Base-by-base conservation (phyloP, 805 yeast genomes). In the Blastobotrys terrestris region DNA sequence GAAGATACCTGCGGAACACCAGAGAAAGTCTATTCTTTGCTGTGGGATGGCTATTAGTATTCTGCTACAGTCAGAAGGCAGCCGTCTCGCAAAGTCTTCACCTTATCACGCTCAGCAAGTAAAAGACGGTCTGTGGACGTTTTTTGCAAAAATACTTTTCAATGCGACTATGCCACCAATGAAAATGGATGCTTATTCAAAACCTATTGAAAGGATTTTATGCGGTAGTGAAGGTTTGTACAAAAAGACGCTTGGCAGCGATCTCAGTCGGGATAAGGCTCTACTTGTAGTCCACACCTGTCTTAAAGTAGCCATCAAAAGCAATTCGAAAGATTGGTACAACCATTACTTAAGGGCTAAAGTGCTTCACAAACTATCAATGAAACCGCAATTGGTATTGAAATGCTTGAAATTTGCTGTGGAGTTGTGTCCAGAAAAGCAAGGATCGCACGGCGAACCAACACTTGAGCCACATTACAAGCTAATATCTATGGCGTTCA, bases 381-480 rank as follows among this genome's bases (percentile, higher is more conserved):
- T 60, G 2, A 56, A 64, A 1, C 69, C 75, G 0, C 39, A 48
- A 0, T 50, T 59, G 1, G 77, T 79, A 0, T 51, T 84, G 22
- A 22, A 40, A n/a, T n/a, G n/a, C 4, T 62, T 83, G 16, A 39
- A 73, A 11, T 63, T 66, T n/a, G 60, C 72, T 3, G 53, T 60
- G 5, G 52, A 52, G 18, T 19, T 52, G 8, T 44, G 67, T 2
- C 54, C 60, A 2, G 57, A 57, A 2, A 35, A 44, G 13, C 46
- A 44, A 8, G 39, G 35, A 8, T 19, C 45, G n/a, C 44, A 51
- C 8, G 72, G 73, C 48, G 94, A 85, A 41, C 76, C 77, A 0
- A 71, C 84, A 1, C 69, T 91, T 44, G 97, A 91, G 60, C 92
- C 97, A 0, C 90, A 85, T 62, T 90, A 89, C 61, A 72, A 74